These are phyloP conservation scores for Oxyria digyna DNA, from an alignment of 148 eudicot species.

Conservation along the genomic window DNA sequence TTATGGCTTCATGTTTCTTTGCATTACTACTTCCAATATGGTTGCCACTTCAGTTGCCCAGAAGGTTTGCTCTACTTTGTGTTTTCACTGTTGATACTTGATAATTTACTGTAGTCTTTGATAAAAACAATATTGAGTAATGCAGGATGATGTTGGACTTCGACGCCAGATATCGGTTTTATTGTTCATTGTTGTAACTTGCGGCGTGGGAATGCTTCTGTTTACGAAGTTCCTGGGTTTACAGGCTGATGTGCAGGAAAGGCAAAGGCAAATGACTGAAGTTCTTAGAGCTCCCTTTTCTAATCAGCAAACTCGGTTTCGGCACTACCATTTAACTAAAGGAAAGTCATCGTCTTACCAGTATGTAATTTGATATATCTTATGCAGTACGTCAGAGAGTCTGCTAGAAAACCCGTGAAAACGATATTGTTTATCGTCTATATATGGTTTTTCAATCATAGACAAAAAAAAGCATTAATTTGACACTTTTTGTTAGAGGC, in stretches of 20 bases:
- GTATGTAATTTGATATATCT: background rate
- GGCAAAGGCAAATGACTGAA: conserved; percentile 97
- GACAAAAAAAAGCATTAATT: background rate
- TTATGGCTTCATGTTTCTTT: conserved; percentile 84
- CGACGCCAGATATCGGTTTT: conserved; percentile 79
- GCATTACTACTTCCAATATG: conserved; percentile 91
- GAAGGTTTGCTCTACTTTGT: conserved; percentile 26
- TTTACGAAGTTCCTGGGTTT: conserved; percentile 54
- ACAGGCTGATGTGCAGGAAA: conserved; percentile 85
- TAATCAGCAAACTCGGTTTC: no score
- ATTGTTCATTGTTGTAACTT: conserved; percentile 53
- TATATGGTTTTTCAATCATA: background rate
- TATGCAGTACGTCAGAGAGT: background rate
- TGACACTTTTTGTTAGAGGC: no score
- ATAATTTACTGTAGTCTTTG: no score
- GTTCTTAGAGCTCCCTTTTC: no score
- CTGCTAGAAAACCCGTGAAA: no score
- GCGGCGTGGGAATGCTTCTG: conserved; percentile 74
- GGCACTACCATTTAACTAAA: no score
- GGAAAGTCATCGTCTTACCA: background rate
- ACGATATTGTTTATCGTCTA: no score
- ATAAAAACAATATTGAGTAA: background rate
- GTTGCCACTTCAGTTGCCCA: conserved; percentile 85
- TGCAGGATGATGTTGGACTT: conserved; percentile 79
- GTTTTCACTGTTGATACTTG: no score